A percentile compares a stretch with the other conserved stretches of the same genome.
Conservation (phyloP, 352 stramenopile genomes). For the Pythium inflatum region DNA sequence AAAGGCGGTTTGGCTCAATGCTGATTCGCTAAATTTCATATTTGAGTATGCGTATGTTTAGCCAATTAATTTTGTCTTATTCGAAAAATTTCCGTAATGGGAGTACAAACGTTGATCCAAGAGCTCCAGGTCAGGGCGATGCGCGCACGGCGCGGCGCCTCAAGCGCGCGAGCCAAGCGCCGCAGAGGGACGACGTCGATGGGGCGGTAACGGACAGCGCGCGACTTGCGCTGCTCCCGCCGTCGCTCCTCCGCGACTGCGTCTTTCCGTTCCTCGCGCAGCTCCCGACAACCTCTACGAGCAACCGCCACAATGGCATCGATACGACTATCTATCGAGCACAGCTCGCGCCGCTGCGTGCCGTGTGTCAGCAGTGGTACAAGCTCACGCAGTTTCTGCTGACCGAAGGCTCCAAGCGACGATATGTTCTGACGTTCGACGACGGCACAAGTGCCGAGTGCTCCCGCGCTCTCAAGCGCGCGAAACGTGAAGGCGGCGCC, state of each 20-base stretch:
- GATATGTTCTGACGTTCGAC: not conserved
- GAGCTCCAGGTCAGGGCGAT: not conserved
- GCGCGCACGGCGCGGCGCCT: constrained; percentile 2
- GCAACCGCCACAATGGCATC: not conserved
- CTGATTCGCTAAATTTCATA: too few relatives aligned
- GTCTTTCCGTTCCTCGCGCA: constrained; percentile 14
- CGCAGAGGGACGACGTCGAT: not conserved
- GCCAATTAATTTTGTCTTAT: too few relatives aligned
- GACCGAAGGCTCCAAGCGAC: not conserved
- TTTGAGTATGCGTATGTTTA: too few relatives aligned
- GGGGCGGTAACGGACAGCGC: not conserved
- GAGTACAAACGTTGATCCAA: too few relatives aligned
- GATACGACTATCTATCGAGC: not conserved
- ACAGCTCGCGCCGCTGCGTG: constrained; percentile 6
- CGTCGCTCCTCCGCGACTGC: constrained; percentile 12
- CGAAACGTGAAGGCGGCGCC: not conserved
- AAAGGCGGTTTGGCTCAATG: too few relatives aligned
- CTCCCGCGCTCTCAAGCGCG: not conserved
- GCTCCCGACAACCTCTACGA: not conserved
- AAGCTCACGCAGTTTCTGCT: constrained; percentile 1
- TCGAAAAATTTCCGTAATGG: too few relatives aligned
- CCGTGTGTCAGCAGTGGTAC: constrained; percentile 11
- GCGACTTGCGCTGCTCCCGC: not conserved
- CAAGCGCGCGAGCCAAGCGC: not conserved
- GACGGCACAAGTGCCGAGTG: not conserved